phyloP scores from a whole-genome alignment of 441 rosid genomes.

The Populus tomentosa region DNA sequence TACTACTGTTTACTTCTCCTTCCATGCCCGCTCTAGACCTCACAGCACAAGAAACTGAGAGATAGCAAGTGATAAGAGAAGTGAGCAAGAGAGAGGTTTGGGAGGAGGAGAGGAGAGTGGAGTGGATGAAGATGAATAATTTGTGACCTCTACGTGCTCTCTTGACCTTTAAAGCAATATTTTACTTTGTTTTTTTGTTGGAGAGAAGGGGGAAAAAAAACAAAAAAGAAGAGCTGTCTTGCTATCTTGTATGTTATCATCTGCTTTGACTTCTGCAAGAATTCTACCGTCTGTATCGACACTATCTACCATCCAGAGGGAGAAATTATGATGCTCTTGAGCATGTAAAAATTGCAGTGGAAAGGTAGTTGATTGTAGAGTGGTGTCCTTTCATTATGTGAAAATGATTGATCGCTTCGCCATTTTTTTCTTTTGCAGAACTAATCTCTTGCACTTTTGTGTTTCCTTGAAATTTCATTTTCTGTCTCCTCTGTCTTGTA shows the following conservation, averaged over 20 bases:
- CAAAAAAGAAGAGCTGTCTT: neutral
- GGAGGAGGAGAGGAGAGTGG: constrained; percentile 27
- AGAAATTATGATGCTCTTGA: neutral
- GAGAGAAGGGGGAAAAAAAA: neutral
- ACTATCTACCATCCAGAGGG: constrained; percentile 1
- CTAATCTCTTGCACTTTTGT: neutral
- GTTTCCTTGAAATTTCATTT: constrained; percentile 2
- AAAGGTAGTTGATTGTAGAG: neutral
- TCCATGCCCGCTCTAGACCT: constrained; percentile 18
- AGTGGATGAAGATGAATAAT: constrained; percentile 36
- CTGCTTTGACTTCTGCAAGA: neutral
- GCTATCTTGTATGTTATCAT: neutral
- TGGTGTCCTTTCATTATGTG: neutral
- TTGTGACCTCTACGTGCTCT: constrained; percentile 18
- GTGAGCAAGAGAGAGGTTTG: neutral
- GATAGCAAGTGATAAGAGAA: constrained; percentile 12
- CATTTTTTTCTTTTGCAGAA: neutral
- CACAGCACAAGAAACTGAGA: constrained; percentile 15
- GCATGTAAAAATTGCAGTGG: neutral
- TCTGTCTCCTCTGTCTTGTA: constrained; percentile 20
- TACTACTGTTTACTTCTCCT: constrained; percentile 16
- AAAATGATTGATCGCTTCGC: neutral
- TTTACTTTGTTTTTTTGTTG: constrained; percentile 1
- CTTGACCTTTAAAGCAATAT: constrained; percentile 15
- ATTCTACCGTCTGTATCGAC: neutral